Evolutionary conservation across 2,329 filamentous ascomycete species (phyloP).

Genomic region (Fusarium tanahbumbuense): DNA sequence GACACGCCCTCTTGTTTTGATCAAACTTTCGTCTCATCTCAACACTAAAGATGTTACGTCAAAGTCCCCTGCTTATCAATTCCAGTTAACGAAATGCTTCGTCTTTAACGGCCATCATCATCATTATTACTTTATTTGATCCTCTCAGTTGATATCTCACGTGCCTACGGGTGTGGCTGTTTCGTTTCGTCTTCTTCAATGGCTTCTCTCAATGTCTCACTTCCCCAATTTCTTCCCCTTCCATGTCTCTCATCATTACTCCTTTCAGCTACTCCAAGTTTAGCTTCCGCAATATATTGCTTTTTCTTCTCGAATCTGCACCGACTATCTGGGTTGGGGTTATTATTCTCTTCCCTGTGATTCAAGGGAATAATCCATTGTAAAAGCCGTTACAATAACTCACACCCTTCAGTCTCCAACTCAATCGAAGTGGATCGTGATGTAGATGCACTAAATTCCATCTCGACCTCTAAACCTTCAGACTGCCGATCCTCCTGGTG

Average conservation of each 20-base stretch:
- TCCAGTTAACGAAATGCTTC: not conserved
- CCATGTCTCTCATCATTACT: conserved; percentile 27
- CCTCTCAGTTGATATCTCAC: conserved; percentile 1
- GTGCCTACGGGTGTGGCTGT: conserved; percentile 8
- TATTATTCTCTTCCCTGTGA: conserved; percentile 6
- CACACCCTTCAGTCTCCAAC: conserved; percentile 4
- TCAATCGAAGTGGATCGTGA: conserved; percentile 7
- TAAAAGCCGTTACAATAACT: not conserved
- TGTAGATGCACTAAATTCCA: conserved; percentile 22
- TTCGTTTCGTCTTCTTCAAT: conserved; percentile 20
- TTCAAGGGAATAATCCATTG: not conserved
- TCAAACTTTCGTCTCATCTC: not conserved
- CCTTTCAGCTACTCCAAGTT: conserved; percentile 19
- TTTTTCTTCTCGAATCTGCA: conserved; percentile 10
- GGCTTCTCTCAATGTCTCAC: conserved; percentile 35
- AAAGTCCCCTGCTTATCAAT: not conserved
- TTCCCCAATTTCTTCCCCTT: conserved; percentile 21
- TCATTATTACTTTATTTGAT: not conserved
- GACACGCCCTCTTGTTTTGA: conserved; percentile 17
- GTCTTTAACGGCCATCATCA: not conserved
- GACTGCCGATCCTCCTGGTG: conserved; percentile 17
- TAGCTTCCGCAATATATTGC: conserved; percentile 25
- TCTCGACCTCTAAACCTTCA: conserved; percentile 17
- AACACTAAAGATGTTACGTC: conserved; percentile 5
- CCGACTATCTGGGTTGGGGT: conserved; percentile 9